phyloP scores from a whole-genome alignment of 345 rosid species.

The Anastatica hierochuntica region DNA sequence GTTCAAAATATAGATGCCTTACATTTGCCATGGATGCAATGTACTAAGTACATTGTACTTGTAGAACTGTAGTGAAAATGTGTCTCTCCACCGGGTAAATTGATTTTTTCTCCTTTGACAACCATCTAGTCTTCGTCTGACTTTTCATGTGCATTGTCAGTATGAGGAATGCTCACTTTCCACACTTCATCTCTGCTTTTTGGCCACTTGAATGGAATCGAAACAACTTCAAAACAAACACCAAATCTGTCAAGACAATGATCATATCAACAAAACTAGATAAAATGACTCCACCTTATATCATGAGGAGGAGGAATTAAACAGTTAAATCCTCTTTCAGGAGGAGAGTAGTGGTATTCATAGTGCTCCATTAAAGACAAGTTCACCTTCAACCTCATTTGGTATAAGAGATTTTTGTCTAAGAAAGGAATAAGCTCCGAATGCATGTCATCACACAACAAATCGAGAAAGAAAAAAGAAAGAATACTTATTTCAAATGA shows the following conservation, averaged over 20 bases:
- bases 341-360: slow-evolving; percentile 83
- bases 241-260: neutral
- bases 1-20: slow-evolving; percentile 20
- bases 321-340: slow-evolving; percentile 84
- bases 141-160: slow-evolving; percentile 89
- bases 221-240: slow-evolving; percentile 2
- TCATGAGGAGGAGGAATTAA: slow-evolving; percentile 91
- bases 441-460: slow-evolving; percentile 89
- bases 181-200: slow-evolving; percentile 93
- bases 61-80: slow-evolving; percentile 95
- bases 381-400: slow-evolving; percentile 84
- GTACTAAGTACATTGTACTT: too few species aligned
- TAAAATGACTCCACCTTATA: slow-evolving; percentile 46
- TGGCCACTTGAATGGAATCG: slow-evolving; percentile 93
- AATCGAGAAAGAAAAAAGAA: neutral
- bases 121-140: slow-evolving; percentile 99
- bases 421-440: slow-evolving; percentile 89
- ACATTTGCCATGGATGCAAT: slow-evolving; percentile 86
- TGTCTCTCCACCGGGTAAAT: slow-evolving; percentile 88
- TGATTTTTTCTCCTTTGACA: slow-evolving; percentile 79
- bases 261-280: neutral
- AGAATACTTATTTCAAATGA: too few species aligned
- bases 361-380: slow-evolving; percentile 91
- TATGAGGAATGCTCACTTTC: slow-evolving; percentile 94
- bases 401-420: slow-evolving; percentile 76